These are phyloP conservation scores for Acacia melanoxylon DNA, from an alignment of 306 rosid species.

Conservation along the genomic window DNA sequence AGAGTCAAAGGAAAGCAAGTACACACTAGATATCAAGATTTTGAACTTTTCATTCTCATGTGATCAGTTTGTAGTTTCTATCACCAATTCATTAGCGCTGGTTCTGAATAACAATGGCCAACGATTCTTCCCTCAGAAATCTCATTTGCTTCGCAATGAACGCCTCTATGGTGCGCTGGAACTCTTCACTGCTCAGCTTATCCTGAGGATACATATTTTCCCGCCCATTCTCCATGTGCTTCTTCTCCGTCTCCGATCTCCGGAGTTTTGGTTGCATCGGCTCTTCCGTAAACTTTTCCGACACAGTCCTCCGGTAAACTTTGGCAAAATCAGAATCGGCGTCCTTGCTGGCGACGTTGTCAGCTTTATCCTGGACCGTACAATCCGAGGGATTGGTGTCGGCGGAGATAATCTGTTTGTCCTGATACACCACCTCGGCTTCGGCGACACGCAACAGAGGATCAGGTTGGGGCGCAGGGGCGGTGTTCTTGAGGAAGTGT, in stretches of 20 bases:
- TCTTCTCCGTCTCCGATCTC: slow-evolving; percentile 67
- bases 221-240: neutral
- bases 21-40: slow-evolving; percentile 2
- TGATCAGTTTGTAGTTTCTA: slow-evolving; percentile 7
- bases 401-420: slow-evolving; percentile 63
- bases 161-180: slow-evolving; percentile 67
- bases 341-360: neutral
- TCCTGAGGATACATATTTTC: slow-evolving; percentile 44
- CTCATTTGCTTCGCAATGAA: slow-evolving; percentile 78
- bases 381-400: slow-evolving; percentile 27
- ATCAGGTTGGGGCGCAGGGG: neutral
- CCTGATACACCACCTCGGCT: slow-evolving; percentile 46
- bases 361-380: slow-evolving; percentile 1
- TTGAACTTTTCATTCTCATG: neutral
- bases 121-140: slow-evolving; percentile 66
- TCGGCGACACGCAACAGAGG: neutral
- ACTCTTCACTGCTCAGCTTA: slow-evolving; percentile 74
- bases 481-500: slow-evolving; percentile 9
- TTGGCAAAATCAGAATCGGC: slow-evolving; percentile 17
- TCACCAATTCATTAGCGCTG: slow-evolving; percentile 1
- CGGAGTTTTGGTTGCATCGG: slow-evolving; percentile 29
- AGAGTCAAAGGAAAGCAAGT: neutral
- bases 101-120: slow-evolving; percentile 52
- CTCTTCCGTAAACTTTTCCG: slow-evolving; percentile 52
- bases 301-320: slow-evolving; percentile 44